phyloP scores from a whole-genome alignment of 148 eudicot species.

The Limonium bicolor region DNA sequence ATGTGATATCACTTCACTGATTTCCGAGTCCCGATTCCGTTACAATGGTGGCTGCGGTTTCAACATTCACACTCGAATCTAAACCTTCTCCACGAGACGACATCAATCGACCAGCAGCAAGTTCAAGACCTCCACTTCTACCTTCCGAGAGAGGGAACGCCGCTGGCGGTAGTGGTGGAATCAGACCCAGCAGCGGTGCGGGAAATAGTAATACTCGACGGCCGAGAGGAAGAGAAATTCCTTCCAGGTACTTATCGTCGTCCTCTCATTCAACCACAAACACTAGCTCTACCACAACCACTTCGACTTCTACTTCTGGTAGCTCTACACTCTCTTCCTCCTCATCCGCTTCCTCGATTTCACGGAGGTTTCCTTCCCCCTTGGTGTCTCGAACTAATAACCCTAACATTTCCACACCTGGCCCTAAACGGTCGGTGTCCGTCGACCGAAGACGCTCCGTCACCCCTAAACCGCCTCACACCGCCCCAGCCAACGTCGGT shows the following conservation, averaged over 20 bases:
- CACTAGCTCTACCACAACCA: slow-evolving; percentile 24
- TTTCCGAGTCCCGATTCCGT: too few species aligned
- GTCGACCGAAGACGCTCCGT: slow-evolving; percentile 61
- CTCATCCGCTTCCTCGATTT: slow-evolving; percentile 31
- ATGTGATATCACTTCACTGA: too few species aligned
- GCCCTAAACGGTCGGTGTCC: slow-evolving; percentile 60
- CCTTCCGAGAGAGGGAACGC: slow-evolving; percentile 55
- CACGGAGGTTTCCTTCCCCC: slow-evolving; percentile 77
- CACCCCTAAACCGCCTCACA: slow-evolving; percentile 27
- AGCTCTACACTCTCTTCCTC: slow-evolving; percentile 17
- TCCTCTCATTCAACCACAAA: slow-evolving; percentile 38
- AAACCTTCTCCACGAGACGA: slow-evolving; percentile 22
- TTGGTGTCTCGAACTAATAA: slow-evolving; percentile 21
- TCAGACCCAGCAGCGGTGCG: slow-evolving; percentile 1
- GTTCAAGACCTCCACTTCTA: slow-evolving; percentile 53
- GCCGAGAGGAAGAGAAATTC: slow-evolving; percentile 43
- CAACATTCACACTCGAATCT: slow-evolving; percentile 32
- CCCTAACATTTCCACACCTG: slow-evolving; percentile 18
- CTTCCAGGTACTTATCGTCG: slow-evolving; percentile 65
- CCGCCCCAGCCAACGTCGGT: slow-evolving; percentile 24
- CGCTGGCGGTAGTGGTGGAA: too few species aligned
- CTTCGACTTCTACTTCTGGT: slow-evolving; percentile 12
- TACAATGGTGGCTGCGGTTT: slow-evolving; percentile 75
- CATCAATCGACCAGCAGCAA: slow-evolving; percentile 10
- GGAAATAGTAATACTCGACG: slow-evolving; percentile 11